Conservation (phyloP, 169 alveolate species). For the Cryptosporidium canis region DNA sequence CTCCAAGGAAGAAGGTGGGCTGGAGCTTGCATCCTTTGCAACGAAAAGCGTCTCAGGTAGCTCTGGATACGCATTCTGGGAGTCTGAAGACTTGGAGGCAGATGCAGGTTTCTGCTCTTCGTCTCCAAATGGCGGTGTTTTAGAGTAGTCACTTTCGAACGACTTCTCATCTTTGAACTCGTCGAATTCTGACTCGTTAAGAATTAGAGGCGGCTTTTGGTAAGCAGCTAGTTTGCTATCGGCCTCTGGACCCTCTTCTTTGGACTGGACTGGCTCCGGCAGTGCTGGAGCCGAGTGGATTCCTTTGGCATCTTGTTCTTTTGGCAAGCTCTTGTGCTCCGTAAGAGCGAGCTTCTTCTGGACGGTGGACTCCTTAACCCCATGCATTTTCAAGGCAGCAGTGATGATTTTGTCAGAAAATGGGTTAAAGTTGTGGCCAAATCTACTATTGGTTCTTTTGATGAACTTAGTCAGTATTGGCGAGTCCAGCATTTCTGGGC, state of each 20-base stretch:
- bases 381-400: slow-evolving; percentile 59
- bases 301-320: not conserved
- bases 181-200: slow-evolving; percentile 48
- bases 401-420: slow-evolving; percentile 12
- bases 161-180: slow-evolving; percentile 22
- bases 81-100: not conserved
- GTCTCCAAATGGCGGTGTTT: slow-evolving; percentile 36
- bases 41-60: not conserved
- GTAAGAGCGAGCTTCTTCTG: not conserved
- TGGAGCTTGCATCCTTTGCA: not conserved
- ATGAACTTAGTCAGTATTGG: slow-evolving; percentile 15
- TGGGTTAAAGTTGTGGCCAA: slow-evolving; percentile 33
- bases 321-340: not conserved
- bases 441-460: slow-evolving; percentile 9
- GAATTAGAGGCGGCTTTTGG: slow-evolving; percentile 8
- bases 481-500: slow-evolving; percentile 39
- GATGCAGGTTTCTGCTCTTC: not conserved
- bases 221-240: not conserved
- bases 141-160: slow-evolving; percentile 44
- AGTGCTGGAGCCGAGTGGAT: not conserved
- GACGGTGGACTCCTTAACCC: not conserved
- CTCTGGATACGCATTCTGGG: not conserved
- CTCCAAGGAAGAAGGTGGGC: not conserved
- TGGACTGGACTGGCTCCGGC: not conserved
- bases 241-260: not conserved